Base-by-base conservation (phyloP, 1,284 basidiomycete genomes). In the Puccinia coronata region DNA sequence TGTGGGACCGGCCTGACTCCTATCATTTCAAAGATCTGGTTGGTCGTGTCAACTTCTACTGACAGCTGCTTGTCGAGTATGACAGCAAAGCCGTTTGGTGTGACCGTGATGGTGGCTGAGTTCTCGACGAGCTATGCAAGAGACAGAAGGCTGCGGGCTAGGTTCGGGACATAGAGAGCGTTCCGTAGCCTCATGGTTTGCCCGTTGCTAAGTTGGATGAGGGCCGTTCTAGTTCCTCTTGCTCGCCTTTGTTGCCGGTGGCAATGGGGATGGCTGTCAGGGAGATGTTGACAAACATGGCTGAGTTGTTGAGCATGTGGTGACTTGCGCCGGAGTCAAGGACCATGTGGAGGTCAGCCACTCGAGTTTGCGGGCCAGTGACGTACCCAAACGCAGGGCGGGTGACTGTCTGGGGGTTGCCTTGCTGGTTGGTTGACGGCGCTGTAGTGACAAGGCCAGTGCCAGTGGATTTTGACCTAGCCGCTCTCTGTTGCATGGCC, bases 231-330 rank as follows among this genome's bases (percentile, higher is more conserved):
- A 53, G 28, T 18, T 72, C 34, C 1, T n/a, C 36, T 5, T 41
- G n/a, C 3, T 14, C 39, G 65, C 43, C 34, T n/a, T n/a, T n/a
- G n/a, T n/a, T n/a, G 2, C 70, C 51, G 3, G 70, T 72, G 6
- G 23, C 23, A 2, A 72, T 72, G n/a, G 34, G 31, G 47, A 53
- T 39, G 3, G 18, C 11, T 1, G n/a, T 28, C 34, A 34, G 51
- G 1, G n/a, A 31, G 25, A 28, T 53, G 9, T 31, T 3, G n/a
- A 18, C 11, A 25, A 69, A 69, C 4, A 8, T 8, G 11, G 5
- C 18, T n/a, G n/a, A 25, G n/a, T 5, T 6, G 43, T 69, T 41
- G n/a, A 72, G 34, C 47, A 72, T 72, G 47, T 72, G 70, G 49
- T 72, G 23, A 34, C 47, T 72, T 2, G 70, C 70, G 1, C 70